These are phyloP conservation scores for Pseudevernia furfuracea DNA, from an alignment of 495 filamentous ascomycete genomes.

Conservation along the genomic window DNA sequence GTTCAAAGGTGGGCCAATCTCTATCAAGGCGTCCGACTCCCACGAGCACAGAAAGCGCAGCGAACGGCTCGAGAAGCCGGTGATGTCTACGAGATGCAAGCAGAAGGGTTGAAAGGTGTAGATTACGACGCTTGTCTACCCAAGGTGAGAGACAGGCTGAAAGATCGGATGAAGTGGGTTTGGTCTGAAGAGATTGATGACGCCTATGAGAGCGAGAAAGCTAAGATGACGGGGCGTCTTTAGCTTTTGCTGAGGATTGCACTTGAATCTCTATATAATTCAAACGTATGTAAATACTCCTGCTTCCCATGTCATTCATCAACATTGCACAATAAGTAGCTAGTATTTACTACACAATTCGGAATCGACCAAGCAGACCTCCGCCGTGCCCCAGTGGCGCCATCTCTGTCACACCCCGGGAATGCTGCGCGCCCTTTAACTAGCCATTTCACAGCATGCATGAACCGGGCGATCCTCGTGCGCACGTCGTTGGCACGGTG, in stretches of 20 bases:
- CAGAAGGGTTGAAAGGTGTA: slow-evolving; percentile 29
- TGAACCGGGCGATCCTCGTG: not conserved
- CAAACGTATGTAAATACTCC: too few species aligned
- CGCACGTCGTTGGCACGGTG: not conserved
- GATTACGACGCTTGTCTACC: slow-evolving; percentile 30
- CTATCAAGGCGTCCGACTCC: slow-evolving; percentile 37
- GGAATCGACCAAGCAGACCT: too few species aligned
- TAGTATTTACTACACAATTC: too few species aligned
- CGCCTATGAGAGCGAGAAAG: slow-evolving; percentile 24
- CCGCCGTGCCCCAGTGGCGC: too few species aligned
- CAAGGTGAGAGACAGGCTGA: slow-evolving; percentile 25
- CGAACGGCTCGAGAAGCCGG: slow-evolving; percentile 33
- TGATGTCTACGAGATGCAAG: slow-evolving; percentile 33
- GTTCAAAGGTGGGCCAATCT: slow-evolving; percentile 28
- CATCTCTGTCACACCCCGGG: too few species aligned
- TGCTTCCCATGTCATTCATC: too few species aligned
- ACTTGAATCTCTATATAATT: too few species aligned
- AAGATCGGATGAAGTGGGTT: slow-evolving; percentile 32
- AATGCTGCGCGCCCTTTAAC: too few species aligned
- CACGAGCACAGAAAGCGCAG: slow-evolving; percentile 36
- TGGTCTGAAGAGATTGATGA: slow-evolving; percentile 33
- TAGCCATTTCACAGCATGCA: not conserved
- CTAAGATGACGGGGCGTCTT: not conserved
- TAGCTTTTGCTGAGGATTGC: not conserved
- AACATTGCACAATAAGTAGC: too few species aligned